These are phyloP conservation scores for Penicillium bialowiezense DNA, from an alignment of 495 filamentous ascomycete genomes.

Conservation along the genomic window DNA sequence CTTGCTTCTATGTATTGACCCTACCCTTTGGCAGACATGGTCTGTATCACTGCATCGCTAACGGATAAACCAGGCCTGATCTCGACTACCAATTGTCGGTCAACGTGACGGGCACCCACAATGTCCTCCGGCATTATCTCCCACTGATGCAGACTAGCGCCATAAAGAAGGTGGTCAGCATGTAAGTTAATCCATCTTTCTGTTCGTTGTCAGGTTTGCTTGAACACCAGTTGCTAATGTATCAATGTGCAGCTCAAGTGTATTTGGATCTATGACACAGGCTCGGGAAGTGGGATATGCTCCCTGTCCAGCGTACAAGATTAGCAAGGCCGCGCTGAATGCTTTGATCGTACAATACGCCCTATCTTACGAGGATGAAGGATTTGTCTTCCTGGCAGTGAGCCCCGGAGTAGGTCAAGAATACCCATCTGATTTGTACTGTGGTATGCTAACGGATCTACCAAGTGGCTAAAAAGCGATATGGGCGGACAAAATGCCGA, in stretches of 20 bases:
- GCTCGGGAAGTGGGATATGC: slow-evolving; percentile 14
- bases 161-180: slow-evolving; percentile 44
- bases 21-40: slow-evolving; percentile 16
- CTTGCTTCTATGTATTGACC: slow-evolving; percentile 8
- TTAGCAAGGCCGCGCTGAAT: slow-evolving; percentile 46
- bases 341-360: slow-evolving; percentile 45
- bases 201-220: neutral
- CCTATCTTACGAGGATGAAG: slow-evolving; percentile 28
- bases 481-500: slow-evolving; percentile 40
- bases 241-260: slow-evolving; percentile 21
- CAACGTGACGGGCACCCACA: slow-evolving; percentile 40
- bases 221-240: no score
- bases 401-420: slow-evolving; percentile 36
- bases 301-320: slow-evolving; percentile 44
- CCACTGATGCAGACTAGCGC: slow-evolving; percentile 34
- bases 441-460: neutral
- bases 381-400: slow-evolving; percentile 38
- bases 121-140: slow-evolving; percentile 32
- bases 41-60: slow-evolving; percentile 5
- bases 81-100: slow-evolving; percentile 32
- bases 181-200: slow-evolving; percentile 30
- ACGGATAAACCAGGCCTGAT: slow-evolving; percentile 17
- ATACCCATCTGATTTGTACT: neutral
- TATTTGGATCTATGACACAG: slow-evolving; percentile 30
- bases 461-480: slow-evolving; percentile 44